These are phyloP conservation scores for Cytospora schulzeri DNA, from an alignment of 2,329 filamentous ascomycete genomes.

Conservation along the genomic window DNA sequence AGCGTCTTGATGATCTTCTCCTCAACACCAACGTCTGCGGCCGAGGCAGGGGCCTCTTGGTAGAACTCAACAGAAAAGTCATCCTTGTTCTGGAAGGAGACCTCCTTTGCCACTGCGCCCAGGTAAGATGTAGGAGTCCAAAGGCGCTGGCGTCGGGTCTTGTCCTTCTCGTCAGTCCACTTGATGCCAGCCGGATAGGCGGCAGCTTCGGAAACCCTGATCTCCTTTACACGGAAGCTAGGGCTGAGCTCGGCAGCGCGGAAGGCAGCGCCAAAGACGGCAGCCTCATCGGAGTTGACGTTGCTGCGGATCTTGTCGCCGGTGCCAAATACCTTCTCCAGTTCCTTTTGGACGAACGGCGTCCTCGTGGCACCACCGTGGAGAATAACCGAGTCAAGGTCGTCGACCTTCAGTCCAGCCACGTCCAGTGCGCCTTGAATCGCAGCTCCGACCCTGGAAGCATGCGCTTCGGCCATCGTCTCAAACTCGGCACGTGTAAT, in stretches of 20 bases:
- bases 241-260: conserved; percentile 89
- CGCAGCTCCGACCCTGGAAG: conserved; percentile 67
- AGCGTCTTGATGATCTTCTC: conserved; percentile 68
- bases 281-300: conserved; percentile 95
- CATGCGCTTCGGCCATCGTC: conserved; percentile 68
- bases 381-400: conserved; percentile 88
- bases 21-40: conserved; percentile 45
- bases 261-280: conserved; percentile 94
- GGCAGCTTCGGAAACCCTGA: conserved; percentile 76
- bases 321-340: conserved; percentile 74
- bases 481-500: conserved; percentile 81
- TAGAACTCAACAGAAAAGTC: conserved; percentile 82
- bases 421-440: conserved; percentile 74
- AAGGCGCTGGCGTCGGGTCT: conserved; percentile 76
- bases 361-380: conserved; percentile 89
- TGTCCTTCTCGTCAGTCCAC: conserved; percentile 69
- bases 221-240: conserved; percentile 97
- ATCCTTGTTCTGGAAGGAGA: conserved; percentile 78
- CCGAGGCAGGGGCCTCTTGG: conserved; percentile 62
- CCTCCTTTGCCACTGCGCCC: conserved; percentile 76
- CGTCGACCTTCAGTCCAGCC: conserved; percentile 71
- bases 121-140: conserved; percentile 78
- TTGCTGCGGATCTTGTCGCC: conserved; percentile 84
- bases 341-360: conserved; percentile 87
- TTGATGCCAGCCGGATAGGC: conserved; percentile 75